phyloP scores from a whole-genome alignment of 2,329 filamentous ascomycete genomes.

The Phaeosphaeriaceae sp. region DNA sequence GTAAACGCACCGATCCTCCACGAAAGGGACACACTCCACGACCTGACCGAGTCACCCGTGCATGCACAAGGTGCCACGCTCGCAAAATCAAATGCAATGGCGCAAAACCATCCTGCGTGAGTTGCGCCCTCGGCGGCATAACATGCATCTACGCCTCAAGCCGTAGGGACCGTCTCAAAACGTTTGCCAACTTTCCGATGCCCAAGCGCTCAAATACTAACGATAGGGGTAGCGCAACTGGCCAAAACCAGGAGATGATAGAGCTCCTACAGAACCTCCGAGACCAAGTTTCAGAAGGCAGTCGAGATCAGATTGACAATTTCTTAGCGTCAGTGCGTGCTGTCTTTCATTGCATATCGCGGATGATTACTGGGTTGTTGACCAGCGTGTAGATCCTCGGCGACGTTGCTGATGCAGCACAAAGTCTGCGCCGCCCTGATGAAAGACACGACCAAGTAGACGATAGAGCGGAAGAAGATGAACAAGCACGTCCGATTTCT shows the following conservation, averaged over 20 bases:
- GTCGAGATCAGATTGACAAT: slow-evolving; percentile 27
- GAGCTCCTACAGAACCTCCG: slow-evolving; percentile 31
- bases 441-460: slow-evolving; percentile 15
- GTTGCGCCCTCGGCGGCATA: slow-evolving; percentile 36
- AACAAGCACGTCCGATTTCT: slow-evolving; percentile 19
- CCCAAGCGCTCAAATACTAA: slow-evolving; percentile 9
- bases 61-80: slow-evolving; percentile 44
- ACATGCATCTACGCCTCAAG: slow-evolving; percentile 44
- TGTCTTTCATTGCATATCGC: not conserved
- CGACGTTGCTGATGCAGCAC: slow-evolving; percentile 29
- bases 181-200: slow-evolving; percentile 24
- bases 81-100: slow-evolving; percentile 51
- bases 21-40: slow-evolving; percentile 14
- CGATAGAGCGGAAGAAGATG: not conserved
- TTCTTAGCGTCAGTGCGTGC: slow-evolving; percentile 24
- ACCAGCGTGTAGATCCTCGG: slow-evolving; percentile 15
- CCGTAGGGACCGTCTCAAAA: slow-evolving; percentile 45
- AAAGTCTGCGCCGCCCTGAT: slow-evolving; percentile 14
- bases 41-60: slow-evolving; percentile 32
- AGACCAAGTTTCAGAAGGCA: slow-evolving; percentile 10
- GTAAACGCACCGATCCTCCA: slow-evolving; percentile 23
- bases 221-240: slow-evolving; percentile 28
- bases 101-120: slow-evolving; percentile 38
- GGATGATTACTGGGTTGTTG: not conserved
- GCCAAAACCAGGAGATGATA: slow-evolving; percentile 39